Evolutionary conservation across 176 grass and related monocot genomes (phyloP).

Genomic region (Neostapfia colusana): DNA sequence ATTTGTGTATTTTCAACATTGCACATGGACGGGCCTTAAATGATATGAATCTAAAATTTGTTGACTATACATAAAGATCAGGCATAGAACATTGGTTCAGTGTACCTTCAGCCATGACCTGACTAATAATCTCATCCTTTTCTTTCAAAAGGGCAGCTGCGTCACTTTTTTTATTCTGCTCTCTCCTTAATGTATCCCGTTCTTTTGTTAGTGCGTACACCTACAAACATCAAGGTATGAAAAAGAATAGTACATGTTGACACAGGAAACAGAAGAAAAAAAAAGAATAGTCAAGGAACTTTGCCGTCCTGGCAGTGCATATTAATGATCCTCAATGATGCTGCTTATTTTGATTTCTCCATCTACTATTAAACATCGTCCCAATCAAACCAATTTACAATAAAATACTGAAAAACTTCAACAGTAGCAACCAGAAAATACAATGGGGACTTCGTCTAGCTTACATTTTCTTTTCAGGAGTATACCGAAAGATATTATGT

Average conservation of each 20-base stretch:
- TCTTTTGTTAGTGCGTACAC: conserved; percentile 91
- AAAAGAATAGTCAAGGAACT: neutral
- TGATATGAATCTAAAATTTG: conserved; percentile 5
- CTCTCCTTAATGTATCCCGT: conserved; percentile 95
- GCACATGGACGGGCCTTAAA: neutral
- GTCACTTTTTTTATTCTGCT: conserved; percentile 96
- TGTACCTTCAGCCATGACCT: conserved; percentile 99
- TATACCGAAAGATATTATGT: neutral
- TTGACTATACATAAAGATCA: conserved; percentile 33
- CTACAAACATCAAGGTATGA: conserved; percentile 50
- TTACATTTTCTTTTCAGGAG: neutral
- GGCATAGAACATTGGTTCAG: conserved; percentile 5
- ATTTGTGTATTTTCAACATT: conserved; percentile 10
- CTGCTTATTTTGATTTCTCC: conserved; percentile 1
- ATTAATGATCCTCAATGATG: conserved; percentile 21
- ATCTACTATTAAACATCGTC: neutral
- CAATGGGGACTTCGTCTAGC: neutral
- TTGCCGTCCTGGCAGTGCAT: neutral
- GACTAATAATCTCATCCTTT: conserved; percentile 98
- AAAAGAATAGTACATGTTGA: conserved; percentile 4
- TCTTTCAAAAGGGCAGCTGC: conserved; percentile 99
- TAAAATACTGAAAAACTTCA: neutral
- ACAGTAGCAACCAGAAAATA: neutral
- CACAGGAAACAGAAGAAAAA: conserved; percentile 12
- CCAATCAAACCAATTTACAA: neutral